Base-by-base conservation (phyloP, 2,329 filamentous ascomycete genomes). In the Hypoxylon sp. region DNA sequence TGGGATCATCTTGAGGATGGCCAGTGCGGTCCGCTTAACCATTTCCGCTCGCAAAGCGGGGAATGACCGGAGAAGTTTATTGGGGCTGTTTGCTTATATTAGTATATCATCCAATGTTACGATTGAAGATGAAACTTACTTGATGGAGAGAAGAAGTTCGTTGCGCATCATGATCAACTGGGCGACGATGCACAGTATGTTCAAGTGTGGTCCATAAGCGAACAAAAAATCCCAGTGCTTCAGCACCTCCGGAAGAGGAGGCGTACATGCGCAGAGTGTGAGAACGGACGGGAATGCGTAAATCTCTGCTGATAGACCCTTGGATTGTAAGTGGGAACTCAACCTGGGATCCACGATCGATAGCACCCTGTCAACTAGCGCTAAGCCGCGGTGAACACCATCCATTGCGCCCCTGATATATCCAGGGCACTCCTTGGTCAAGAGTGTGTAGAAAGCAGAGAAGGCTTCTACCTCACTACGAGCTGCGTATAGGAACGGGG, bases 331-430 rank as follows among this genome's bases (percentile, higher is more conserved):
- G 78, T 97, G 94, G 26, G 90, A 83, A 75, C 92, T 94, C 50
- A 99, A 85, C 79, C 94, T 96, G 1, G 93, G 90, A 77, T 98
- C 96, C 52, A 98, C 94, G 63, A 97, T 94, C 67, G 94, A 91
- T 24, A 99, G 84, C 55, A 97, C 94, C 77, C 93, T 93, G 80
- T 99, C 96, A 22, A 99, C 94, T 9, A 99, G 86, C 24, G 92
- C 92, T 11, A 99, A 86, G 0, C 96, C 96, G 74, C 91, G 92
- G 81, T 99, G 96, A 5, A 99, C 96, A 53, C 96, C 96, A 73
- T 98, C 94, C 94, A 99, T 98, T 68, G 94, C 94, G 26, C 95
- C 94, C 26, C 94, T 90, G 67, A 98, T 95, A 80, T 99, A 99
- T 2, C 93, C 94, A 0, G 96, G 96, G 72, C 93, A 94, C 80